Evolutionary conservation across 2,329 filamentous ascomycete genomes (phyloP), one percentile per base, ranked within the genome.

Genomic region (Fusarium aywerte): DNA sequence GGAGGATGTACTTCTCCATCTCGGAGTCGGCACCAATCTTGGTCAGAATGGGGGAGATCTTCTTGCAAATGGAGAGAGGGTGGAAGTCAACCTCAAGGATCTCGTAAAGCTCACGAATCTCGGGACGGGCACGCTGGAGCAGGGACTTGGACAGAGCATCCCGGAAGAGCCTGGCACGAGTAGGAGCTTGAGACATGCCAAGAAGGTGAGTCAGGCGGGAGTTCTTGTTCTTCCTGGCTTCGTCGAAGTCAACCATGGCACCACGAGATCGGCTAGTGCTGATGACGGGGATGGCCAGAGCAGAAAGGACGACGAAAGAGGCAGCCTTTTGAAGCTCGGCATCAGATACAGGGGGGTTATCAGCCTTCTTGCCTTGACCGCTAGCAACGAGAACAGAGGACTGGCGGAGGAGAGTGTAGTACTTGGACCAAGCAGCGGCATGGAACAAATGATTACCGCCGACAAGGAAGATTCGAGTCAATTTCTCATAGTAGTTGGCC

Each of bases 401-500:
- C 79, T 97, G 92, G 75, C 94, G 93, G 67, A 99, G 90, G 32
- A 99, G 89, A 78, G 93, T 97, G 86, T 97, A 98, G 85, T 97
- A 98, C 74, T 95, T 88, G 73, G 93, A 96, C 93, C 93, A 99
- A 65, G 96, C 93, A 54, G 96, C 96, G 72, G 96, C 96, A 78
- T 99, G 96, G 89, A 99, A 99, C 43, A 99, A 89, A 79, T 98
- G 98, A 85, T 99, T 99, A 83, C 98, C 96, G 80, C 95, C 97
- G 71, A 98, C 96, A 67, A 99, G 88, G 87, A 99, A 99, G 79
- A 99, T 99, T 69, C 94, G 90, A 38, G 96, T 97, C 59, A 99
- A 89, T 84, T 98, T 98, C 86, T 99, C 96, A 81, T 98, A 99
- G 87, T 99, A 99, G 85, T 98, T 99, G 82, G 96, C 96, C 96